A percentile compares a stretch with the other conserved stretches of the same genome.
These are phyloP conservation scores for Sporobolomyces phaffii DNA, from an alignment of 768 basidiomycete species.

Conservation along the genomic window DNA sequence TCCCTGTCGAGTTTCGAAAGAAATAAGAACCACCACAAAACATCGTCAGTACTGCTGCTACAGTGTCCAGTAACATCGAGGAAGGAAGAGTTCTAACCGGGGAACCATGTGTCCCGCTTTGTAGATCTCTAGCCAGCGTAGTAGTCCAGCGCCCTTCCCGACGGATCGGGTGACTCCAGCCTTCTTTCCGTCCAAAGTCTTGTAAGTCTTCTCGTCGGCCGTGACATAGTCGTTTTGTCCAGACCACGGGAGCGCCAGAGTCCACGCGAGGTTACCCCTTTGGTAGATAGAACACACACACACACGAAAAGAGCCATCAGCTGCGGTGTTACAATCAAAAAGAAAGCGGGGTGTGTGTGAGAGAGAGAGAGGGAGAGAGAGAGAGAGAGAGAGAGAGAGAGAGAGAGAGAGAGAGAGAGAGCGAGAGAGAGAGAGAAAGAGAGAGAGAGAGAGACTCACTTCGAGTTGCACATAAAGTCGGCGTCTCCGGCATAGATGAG, in stretches of 20 bases:
- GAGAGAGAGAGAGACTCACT: conserved; percentile 48
- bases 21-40: too few species aligned
- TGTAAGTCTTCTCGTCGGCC: conserved; percentile 57
- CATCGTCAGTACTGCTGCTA: too few species aligned
- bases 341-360: too few species aligned
- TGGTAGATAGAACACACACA: too few species aligned
- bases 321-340: too few species aligned
- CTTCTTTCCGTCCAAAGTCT: conserved; percentile 51
- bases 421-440: background rate
- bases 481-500: conserved; percentile 71
- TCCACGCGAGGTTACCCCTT: conserved; percentile 70
- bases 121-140: conserved; percentile 51
- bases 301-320: too few species aligned
- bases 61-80: conserved; percentile 48
- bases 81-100: background rate
- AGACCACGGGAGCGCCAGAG: conserved; percentile 58
- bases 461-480: conserved; percentile 64
- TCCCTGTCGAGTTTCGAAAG: conserved; percentile 52
- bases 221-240: conserved; percentile 61
- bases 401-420: conserved; percentile 30
- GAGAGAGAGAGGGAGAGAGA: background rate
- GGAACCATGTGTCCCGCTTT: conserved; percentile 65
- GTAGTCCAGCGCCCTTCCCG: conserved; percentile 52
- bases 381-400: background rate
- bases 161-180: conserved; percentile 68